Evolutionary conservation across 202 grass and related monocot species (phyloP), one percentile per base, ranked within the genome.

Genomic region (Zizania palustris): DNA sequence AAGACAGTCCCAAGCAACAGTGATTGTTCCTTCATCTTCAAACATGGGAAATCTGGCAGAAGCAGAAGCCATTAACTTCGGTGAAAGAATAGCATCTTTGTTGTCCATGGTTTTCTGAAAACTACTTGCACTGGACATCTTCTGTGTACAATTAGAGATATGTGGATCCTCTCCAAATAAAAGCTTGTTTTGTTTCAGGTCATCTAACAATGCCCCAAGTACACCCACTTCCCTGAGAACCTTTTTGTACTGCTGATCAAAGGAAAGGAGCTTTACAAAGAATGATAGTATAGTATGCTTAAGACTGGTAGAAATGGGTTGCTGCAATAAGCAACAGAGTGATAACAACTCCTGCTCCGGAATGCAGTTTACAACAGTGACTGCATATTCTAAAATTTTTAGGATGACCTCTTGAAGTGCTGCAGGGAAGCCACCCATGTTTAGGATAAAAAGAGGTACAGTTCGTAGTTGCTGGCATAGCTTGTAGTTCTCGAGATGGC

Each of bases 201-300:
- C 96, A 87, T 99, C 96, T 81, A 99, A 74, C 67, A 99, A 66
- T 79, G 93, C 96, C 63, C 91, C 96, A 72, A 99, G 67, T 84
- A 99, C 87, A 73, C 96, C 96, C 42, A 99, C 96, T 87, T 99
- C 96, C 78, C 96, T 90, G 50, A 99, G 83, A 85, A 99, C 88
- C 66, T 96, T 99, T 70, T 99, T 99, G 72, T 96, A 99, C 69
- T 96, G 92, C 79, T 96, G 96, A 78, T 99, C 96, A 82, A 99
- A 99, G 58, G 96, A 99, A 46, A 99, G 85, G 53, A 99, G 92
- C 72, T 99, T 99, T 38, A 99, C 90, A 18, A 96, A 99, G 80
- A 99, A 99, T 4, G 92, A 89, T 71, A 99, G 92, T 64, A 99
- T 90, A 9, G 83, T 96, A 81, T 93, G 90, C 72, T 94, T 92